Base-by-base conservation (phyloP, 2,329 filamentous ascomycete species). In the Phaeosphaeriaceae sp. region DNA sequence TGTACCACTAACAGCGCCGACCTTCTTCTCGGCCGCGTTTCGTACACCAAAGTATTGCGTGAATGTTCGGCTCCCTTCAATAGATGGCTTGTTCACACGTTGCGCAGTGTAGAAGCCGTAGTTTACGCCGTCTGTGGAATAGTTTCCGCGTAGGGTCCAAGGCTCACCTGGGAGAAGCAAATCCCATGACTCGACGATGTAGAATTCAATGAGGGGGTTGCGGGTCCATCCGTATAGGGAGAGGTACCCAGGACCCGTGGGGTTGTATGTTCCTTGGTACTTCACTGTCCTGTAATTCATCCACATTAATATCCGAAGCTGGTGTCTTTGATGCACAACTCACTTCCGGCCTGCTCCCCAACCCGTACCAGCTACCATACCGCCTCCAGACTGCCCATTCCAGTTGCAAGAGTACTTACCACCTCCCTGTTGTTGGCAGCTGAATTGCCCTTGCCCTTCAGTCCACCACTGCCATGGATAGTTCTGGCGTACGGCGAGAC, bases 141-240 rank as follows among this genome's bases (percentile, higher is more conserved):
- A 60, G 37, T 62, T 66, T 1, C 66, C 62, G 15, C 48, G 44
- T 5, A 45, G 39, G 1, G 57, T 66, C 58, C 56, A 76, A 4
- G 73, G 77, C 53, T 77, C 74, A 50, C 74, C 74, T 1, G 78
- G 77, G 2, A 76, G 71, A 51, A 81, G 75, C 16, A 74, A 74
- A 41, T 74, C 78, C 64, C 53, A 81, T 76, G 72, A 77, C 72
- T 70, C 83, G 80, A 67, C 51, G 46, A 67, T 60, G 55, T 67
- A 76, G 72, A 82, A 83, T 60, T 83, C 81, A 60, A 83, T 72
- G 18, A 82, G 70, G 0, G 79, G 79, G 60, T 73, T 75, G 6
- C 63, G 71, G 3, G 77, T 81, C 80, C 82, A 85, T 28, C 81
- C 81, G 58, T 84, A 84, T 20, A 84, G 63, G 12, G 43, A 33